Base-by-base conservation (phyloP, 768 basidiomycete genomes). In the Auricularia cornea region DNA sequence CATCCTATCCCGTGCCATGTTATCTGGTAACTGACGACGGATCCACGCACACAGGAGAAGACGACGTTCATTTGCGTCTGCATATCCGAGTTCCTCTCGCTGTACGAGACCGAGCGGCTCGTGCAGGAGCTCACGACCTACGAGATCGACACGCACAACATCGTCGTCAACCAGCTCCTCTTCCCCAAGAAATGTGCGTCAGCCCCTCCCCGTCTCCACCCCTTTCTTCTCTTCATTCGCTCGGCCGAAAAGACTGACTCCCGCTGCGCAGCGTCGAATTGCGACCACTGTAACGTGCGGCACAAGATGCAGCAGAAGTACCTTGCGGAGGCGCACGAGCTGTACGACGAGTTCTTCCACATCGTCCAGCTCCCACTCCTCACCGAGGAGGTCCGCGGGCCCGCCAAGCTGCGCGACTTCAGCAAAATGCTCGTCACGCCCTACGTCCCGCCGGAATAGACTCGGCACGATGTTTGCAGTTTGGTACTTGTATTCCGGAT, bases 251-350 rank as follows among this genome's bases (percentile, higher is more conserved):
- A 62, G 40, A 54, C 31, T 40, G 54, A 35, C 30, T 32, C 67
- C 54, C 40, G 61, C n/a, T 38, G 35, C 4, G 10, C 72, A 95
- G 95, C 81, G 44, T 92, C 94, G 33, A 90, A 90, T 71, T 99
- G 97, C 75, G 92, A 95, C 68, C 96, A 98, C 74, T 99, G 97
- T 75, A 81, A 82, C 60, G 94, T 98, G 23, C 85, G 97, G 64
- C 88, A 92, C 75, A 90, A 88, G 78, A 98, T 98, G 96, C 94
- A 98, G 76, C 94, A 97, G 76, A 98, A 97, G 75, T 99, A 99
- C 74, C 84, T 99, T 26, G 83, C 81, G 59, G 97, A 98, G 77
- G 95, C 96, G 18, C 92, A 97, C 75, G 96, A 98, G 72, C 87
- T 98, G 59, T 97, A 97, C 72, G 92, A 93, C 75, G 94, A 97